A percentile compares a stretch with the other conserved stretches of the same genome.
Conservation (phyloP, 306 rosid species). For the Dryas octopetala region DNA sequence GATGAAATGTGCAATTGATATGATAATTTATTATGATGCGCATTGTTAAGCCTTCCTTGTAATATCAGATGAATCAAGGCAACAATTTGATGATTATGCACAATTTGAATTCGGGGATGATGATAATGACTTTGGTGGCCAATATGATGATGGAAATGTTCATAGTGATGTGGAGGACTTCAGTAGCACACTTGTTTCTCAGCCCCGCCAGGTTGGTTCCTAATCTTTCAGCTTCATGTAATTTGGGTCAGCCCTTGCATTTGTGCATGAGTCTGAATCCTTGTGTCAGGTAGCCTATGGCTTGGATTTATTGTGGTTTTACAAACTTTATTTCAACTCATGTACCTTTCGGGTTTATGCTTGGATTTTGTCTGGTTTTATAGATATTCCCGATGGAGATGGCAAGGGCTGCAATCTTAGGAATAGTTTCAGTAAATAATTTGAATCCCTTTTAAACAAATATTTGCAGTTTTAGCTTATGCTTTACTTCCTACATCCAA, state of each 20-base stretch:
- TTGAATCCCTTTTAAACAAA: background rate
- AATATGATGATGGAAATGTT: slow-evolving; percentile 54
- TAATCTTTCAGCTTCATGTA: slow-evolving; percentile 11
- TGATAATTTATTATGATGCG: background rate
- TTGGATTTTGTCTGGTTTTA: background rate
- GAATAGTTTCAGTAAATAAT: background rate
- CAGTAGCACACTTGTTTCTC: slow-evolving; percentile 58
- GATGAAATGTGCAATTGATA: background rate
- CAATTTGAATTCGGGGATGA: slow-evolving; percentile 61
- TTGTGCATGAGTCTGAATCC: background rate
- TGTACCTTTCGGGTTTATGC: background rate
- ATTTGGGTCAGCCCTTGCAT: background rate
- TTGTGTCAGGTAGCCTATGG: background rate
- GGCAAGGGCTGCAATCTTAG: background rate
- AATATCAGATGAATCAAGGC: slow-evolving; percentile 53
- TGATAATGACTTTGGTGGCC: slow-evolving; percentile 54
- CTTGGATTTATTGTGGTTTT: slow-evolving; percentile 5
- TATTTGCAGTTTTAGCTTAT: slow-evolving; percentile 17
- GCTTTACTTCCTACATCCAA: slow-evolving; percentile 27
- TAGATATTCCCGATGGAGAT: background rate
- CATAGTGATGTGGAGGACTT: slow-evolving; percentile 72
- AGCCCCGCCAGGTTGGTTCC: slow-evolving; percentile 86
- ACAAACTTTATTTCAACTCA: slow-evolving; percentile 4
- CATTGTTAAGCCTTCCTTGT: background rate
- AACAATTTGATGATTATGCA: slow-evolving; percentile 48